Evolutionary conservation across 2,329 filamentous ascomycete species (phyloP), one percentile per base, ranked within the genome.

Genomic region (Arachnopeziza araneosa): DNA sequence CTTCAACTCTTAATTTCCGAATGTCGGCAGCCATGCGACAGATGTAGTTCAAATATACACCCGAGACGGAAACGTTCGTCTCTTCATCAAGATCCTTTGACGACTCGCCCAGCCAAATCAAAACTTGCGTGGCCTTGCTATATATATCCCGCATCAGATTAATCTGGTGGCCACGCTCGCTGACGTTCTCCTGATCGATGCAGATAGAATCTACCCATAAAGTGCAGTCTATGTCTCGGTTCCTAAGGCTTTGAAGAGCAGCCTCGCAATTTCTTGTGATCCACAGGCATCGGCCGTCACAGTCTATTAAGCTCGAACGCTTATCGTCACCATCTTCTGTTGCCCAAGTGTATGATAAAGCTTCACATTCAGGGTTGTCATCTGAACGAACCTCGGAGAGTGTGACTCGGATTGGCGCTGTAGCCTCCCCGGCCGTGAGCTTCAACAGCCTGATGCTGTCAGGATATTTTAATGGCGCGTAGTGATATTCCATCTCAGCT

Each of bases 141-240:
- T 55, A 55, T 2, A 55, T 22, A n/a, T 36, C 7, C 6, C 26
- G 2, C 53, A 55, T 55, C 7, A 55, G 6, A 10, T 10, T n/a
- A 8, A 55, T 26, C 19, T 55, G 53, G 17, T 44, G 53, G 17
- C 26, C 53, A 6, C 32, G 26, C 23, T 55, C 53, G 5, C 48
- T 2, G 26, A 2, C 7, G 36, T 55, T 17, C 10, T 55, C 19
- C 22, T 52, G 50, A 24, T 52, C 22, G 19, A 52, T 52, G 50
- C 50, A 52, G n/a, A 52, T 22, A 17, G 53, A 26, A 10, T 56
- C 55, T 51, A 56, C 24, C 55, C 55, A 56, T 3, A 56, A n/a
- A 12, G 51, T 24, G 6, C 32, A 44, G 2, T 56, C 36, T 17
- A 2, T 8, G 12, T 56, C 48, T 1, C 24, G 1, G 3, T 51